Evolutionary conservation across 192 early-diverging fungal genomes (phyloP).

Genomic region (Lunasporangiospora selenospora): DNA sequence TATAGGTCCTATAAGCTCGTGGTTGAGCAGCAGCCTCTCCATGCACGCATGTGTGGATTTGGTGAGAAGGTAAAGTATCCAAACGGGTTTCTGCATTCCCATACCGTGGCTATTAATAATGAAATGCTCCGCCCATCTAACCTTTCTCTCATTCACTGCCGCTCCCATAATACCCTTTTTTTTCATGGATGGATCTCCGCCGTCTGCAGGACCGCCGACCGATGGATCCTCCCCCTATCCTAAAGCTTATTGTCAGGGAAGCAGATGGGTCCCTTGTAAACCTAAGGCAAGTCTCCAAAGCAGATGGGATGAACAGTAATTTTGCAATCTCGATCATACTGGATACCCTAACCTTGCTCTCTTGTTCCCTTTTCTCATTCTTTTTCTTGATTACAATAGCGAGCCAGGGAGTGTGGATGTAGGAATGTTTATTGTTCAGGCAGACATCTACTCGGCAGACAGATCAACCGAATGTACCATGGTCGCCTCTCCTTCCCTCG

Average conservation of each 20-base stretch:
- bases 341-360: too few species aligned
- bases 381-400: conserved; percentile 1
- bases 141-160: too few species aligned
- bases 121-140: too few species aligned
- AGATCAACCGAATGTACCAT: conserved; percentile 5
- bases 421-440: conserved; percentile 25
- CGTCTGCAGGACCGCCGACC: conserved; percentile 67
- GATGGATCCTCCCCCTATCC: conserved; percentile 64
- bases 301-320: background rate
- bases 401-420: conserved; percentile 19
- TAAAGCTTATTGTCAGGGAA: conserved; percentile 60
- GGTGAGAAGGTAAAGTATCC: conserved; percentile 62
- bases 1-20: conserved; percentile 48
- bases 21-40: conserved; percentile 70
- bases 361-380: background rate
- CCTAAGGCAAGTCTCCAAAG: conserved; percentile 54
- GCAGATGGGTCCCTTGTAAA: conserved; percentile 51
- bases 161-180: too few species aligned
- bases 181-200: too few species aligned
- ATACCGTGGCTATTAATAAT: too few species aligned
- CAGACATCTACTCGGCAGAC: conserved; percentile 36
- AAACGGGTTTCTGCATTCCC: too few species aligned
- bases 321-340: background rate
- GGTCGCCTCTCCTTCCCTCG: conserved; percentile 24
- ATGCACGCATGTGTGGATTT: conserved; percentile 72